Conservation (phyloP, 2,329 filamentous ascomycete species). For the Scorias spongiosa region DNA sequence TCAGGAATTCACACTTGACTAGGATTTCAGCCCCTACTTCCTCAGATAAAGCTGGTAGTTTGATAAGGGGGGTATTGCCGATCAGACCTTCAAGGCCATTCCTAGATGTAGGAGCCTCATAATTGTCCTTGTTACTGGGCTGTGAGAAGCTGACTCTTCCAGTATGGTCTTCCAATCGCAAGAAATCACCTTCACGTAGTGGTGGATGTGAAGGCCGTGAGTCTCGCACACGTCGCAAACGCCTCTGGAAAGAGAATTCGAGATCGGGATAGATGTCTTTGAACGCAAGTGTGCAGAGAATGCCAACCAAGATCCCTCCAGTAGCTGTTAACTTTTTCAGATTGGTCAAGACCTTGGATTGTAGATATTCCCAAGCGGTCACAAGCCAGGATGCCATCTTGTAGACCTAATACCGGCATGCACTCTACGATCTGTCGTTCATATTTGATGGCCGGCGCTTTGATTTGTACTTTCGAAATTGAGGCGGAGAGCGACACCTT, state of each 20-base stretch:
- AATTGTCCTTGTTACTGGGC: neutral
- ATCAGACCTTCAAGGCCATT: slow-evolving; percentile 84
- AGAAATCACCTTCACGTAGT: slow-evolving; percentile 14
- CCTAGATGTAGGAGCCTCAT: slow-evolving; percentile 31
- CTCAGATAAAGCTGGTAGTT: slow-evolving; percentile 69
- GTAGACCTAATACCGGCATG: neutral
- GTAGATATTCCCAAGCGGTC: neutral
- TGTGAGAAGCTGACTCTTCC: neutral
- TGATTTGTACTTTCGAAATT: too few relatives aligned
- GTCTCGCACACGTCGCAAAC: slow-evolving; percentile 12
- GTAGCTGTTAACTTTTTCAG: slow-evolving; percentile 18
- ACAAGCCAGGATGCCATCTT: neutral
- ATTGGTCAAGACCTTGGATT: slow-evolving; percentile 14
- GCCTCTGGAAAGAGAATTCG: slow-evolving; percentile 45
- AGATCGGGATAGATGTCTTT: slow-evolving; percentile 69
- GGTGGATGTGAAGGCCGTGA: slow-evolving; percentile 11
- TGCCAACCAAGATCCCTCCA: slow-evolving; percentile 52
- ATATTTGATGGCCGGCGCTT: too few relatives aligned
- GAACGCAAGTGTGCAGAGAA: slow-evolving; percentile 59
- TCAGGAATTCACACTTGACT: slow-evolving; percentile 89
- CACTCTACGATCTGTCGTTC: too few relatives aligned
- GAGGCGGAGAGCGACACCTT: too few relatives aligned
- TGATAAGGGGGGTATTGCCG: slow-evolving; percentile 79
- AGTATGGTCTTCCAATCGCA: slow-evolving; percentile 23
- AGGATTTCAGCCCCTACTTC: slow-evolving; percentile 81